phyloP scores from a whole-genome alignment of 306 rosid species.

The Pterocarpus macrocarpus region DNA sequence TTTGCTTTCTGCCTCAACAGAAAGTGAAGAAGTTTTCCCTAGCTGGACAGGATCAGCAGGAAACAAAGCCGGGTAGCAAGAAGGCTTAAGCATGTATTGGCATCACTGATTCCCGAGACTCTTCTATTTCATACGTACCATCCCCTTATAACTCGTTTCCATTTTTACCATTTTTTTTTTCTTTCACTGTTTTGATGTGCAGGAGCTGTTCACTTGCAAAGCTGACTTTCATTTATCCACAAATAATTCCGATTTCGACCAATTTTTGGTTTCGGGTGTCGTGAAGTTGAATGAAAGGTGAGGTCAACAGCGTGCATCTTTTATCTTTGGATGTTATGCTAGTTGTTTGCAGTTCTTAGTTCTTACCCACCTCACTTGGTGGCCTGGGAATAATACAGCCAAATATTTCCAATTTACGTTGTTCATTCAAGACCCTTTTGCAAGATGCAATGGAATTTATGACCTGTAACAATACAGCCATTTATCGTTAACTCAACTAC shows the following conservation, averaged over 20 bases:
- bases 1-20: conserved; percentile 56
- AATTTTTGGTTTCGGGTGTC: not conserved
- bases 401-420: conserved; percentile 4
- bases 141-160: not conserved
- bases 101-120: not conserved
- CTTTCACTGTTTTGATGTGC: conserved; percentile 23
- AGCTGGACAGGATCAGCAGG: conserved; percentile 62
- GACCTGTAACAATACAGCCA: conserved; percentile 17
- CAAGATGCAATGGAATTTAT: conserved; percentile 25
- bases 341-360: not conserved
- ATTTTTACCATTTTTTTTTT: conserved; percentile 6
- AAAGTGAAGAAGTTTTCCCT: conserved; percentile 89
- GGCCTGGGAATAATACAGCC: not conserved
- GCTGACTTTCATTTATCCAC: conserved; percentile 5
- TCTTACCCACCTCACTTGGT: not conserved
- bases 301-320: conserved; percentile 14
- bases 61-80: conserved; percentile 56
- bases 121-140: not conserved
- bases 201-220: conserved; percentile 25
- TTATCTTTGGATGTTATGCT: conserved; percentile 10
- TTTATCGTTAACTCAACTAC: not conserved
- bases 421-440: conserved; percentile 9
- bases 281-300: conserved; percentile 31
- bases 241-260: conserved; percentile 24
- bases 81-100: conserved; percentile 55